These are phyloP conservation scores for Pseudogymnoascus sp. DNA, from an alignment of 2,329 filamentous ascomycete genomes.

Conservation along the genomic window DNA sequence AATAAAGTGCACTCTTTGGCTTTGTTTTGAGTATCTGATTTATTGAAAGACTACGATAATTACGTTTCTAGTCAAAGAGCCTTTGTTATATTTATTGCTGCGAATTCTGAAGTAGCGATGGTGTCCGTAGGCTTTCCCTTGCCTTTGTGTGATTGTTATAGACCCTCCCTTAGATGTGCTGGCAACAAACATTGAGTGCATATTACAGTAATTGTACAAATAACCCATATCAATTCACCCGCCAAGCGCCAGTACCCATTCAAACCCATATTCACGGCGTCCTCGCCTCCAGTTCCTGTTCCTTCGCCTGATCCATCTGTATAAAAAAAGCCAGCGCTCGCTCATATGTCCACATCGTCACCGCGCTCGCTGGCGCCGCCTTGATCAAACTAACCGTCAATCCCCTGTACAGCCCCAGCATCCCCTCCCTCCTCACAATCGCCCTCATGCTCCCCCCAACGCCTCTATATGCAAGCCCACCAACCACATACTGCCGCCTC, in stretches of 20 bases:
- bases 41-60: neutral
- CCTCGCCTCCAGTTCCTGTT: neutral
- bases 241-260: neutral
- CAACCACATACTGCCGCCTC: slow-evolving; percentile 62
- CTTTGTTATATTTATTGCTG: neutral
- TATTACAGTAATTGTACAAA: neutral
- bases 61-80: neutral
- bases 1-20: neutral
- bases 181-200: neutral
- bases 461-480: slow-evolving; percentile 43
- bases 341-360: slow-evolving; percentile 74
- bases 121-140: neutral
- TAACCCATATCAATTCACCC: neutral
- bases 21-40: neutral
- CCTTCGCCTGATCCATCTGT: neutral
- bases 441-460: slow-evolving; percentile 56
- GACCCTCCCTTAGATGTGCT: neutral
- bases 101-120: neutral
- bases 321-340: slow-evolving; percentile 36
- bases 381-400: slow-evolving; percentile 80
- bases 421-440: slow-evolving; percentile 66
- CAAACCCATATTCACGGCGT: neutral
- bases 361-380: slow-evolving; percentile 71
- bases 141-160: neutral
- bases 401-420: slow-evolving; percentile 77